A percentile compares a stretch with the other conserved stretches of the same genome.
Evolutionary conservation across 2,329 filamentous ascomycete species (phyloP).

Genomic region (Aspergillus sclerotialis): DNA sequence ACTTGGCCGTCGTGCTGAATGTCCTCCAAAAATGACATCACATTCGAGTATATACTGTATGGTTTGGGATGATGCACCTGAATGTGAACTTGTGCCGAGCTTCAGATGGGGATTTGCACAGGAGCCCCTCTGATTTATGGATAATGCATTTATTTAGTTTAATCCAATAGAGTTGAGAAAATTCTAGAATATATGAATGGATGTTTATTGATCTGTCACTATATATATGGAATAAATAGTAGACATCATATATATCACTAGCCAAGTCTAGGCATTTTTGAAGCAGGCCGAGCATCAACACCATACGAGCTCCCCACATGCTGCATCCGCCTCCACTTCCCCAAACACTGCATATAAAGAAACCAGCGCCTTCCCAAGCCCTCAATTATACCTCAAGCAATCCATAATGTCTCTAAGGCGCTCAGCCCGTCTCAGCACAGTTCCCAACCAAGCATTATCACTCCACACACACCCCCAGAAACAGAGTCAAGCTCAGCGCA

Average conservation of each 20-base stretch:
- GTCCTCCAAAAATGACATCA: neutral
- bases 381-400: neutral
- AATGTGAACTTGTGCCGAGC: neutral
- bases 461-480: conserved; percentile 14
- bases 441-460: conserved; percentile 11
- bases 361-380: neutral
- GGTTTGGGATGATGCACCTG: no score
- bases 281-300: neutral
- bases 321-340: no score
- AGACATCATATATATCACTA: no score
- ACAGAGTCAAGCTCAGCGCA: conserved; percentile 15
- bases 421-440: conserved; percentile 41
- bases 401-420: conserved; percentile 46
- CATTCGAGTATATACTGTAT: no score
- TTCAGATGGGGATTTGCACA: neutral
- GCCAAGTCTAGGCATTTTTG: neutral
- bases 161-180: neutral
- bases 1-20: neutral
- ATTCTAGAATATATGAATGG: neutral
- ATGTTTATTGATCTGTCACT: no score
- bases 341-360: neutral
- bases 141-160: neutral
- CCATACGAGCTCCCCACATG: neutral
- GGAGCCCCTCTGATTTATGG: neutral
- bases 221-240: no score